Conservation (phyloP, 2,329 filamentous ascomycete species). For the Fonsecaea pugnacius region DNA sequence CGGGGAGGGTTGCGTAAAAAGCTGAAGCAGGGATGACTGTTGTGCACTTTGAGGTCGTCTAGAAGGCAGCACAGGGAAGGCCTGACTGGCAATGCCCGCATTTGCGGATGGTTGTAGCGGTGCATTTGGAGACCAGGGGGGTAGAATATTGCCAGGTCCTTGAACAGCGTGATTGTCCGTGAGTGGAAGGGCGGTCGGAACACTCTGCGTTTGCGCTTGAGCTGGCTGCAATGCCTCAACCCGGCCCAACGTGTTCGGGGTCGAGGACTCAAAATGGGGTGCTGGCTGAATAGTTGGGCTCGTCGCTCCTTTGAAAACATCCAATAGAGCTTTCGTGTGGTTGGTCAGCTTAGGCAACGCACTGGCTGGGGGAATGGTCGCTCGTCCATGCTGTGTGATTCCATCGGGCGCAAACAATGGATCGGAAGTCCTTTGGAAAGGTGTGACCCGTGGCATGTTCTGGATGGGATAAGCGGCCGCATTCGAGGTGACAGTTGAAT, state of each 20-base stretch:
- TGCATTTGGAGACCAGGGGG: conserved; percentile 23
- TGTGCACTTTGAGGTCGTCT: conserved; percentile 15
- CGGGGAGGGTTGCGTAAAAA: conserved; percentile 32
- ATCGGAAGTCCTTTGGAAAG: conserved; percentile 54
- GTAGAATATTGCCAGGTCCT: conserved; percentile 8
- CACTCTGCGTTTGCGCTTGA: conserved; percentile 31
- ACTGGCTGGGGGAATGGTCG: conserved; percentile 59
- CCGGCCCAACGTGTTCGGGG: conserved; percentile 39
- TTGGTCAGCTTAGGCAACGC: conserved; percentile 62
- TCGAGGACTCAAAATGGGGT: conserved; percentile 24
- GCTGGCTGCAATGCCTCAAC: neutral
- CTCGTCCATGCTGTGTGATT: conserved; percentile 45
- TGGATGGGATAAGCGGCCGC: conserved; percentile 32
- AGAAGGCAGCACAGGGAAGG: conserved; percentile 2
- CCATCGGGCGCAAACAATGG: conserved; percentile 49
- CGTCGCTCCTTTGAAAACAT: conserved; percentile 56
- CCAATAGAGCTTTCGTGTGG: conserved; percentile 62
- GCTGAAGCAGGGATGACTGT: conserved; percentile 26
- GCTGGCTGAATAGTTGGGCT: conserved; percentile 12
- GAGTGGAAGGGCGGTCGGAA: neutral
- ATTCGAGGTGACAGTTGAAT: conserved; percentile 34
- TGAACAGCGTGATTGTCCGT: neutral
- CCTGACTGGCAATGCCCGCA: conserved; percentile 4
- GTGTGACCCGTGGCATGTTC: conserved; percentile 43
- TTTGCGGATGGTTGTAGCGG: neutral